These are phyloP conservation scores for Colletotrichum paranaense DNA, from an alignment of 2,329 filamentous ascomycete species.

Conservation along the genomic window DNA sequence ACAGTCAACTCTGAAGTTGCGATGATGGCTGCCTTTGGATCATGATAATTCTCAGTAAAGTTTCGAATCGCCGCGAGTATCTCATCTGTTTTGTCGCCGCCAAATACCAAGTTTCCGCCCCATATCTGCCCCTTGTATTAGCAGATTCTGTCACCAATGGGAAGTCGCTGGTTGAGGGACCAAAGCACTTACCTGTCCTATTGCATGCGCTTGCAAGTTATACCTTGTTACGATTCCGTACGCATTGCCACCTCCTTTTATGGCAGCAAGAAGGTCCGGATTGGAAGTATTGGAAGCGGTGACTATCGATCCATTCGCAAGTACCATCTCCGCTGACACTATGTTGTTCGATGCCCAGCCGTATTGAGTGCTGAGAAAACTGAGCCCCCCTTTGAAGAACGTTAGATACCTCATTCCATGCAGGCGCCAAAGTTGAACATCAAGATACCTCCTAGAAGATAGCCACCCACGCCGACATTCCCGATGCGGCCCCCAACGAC, in stretches of 20 bases:
- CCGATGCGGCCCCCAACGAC: constrained; percentile 57
- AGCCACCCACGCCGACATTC: constrained; percentile 60
- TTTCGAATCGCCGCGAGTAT: constrained; percentile 62
- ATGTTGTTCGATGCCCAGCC: constrained; percentile 64
- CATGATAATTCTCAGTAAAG: constrained; percentile 68
- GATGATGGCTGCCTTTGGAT: constrained; percentile 69
- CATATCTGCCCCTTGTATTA: constrained; percentile 45
- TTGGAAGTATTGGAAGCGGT: constrained; percentile 55
- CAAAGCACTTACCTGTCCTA: constrained; percentile 39
- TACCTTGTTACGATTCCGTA: constrained; percentile 63
- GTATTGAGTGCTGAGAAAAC: constrained; percentile 61
- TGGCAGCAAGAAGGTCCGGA: constrained; percentile 61
- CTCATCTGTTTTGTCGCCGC: constrained; percentile 43
- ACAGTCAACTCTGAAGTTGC: constrained; percentile 61
- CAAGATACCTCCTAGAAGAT: constrained; percentile 61
- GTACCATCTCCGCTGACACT: constrained; percentile 61
- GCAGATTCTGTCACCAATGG: too few relatives aligned
- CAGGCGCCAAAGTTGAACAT: too few relatives aligned
- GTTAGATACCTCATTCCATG: constrained; percentile 37
- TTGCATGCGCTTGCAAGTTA: constrained; percentile 53
- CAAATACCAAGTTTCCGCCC: constrained; percentile 56
- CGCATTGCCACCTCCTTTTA: constrained; percentile 68
- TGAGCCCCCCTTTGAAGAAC: constrained; percentile 57
- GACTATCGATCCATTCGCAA: constrained; percentile 60
- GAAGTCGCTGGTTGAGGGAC: too few relatives aligned